A percentile compares a stretch with the other conserved stretches of the same genome.
These are phyloP conservation scores for Penicillium olsonii DNA, from an alignment of 2,329 filamentous ascomycete genomes.

Conservation along the genomic window DNA sequence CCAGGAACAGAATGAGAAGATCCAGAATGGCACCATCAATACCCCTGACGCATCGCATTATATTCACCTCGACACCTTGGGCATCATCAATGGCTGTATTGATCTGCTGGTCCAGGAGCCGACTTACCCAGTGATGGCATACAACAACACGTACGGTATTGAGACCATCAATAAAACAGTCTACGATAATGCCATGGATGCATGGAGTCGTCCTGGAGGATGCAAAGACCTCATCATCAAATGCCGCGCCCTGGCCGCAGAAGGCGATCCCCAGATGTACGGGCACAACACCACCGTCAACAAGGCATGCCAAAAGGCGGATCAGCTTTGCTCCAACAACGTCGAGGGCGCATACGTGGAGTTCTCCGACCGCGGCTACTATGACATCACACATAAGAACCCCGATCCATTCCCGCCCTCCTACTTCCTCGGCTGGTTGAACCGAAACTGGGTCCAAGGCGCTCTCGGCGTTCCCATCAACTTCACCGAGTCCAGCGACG, in stretches of 20 bases:
- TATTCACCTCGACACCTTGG: conserved; percentile 54
- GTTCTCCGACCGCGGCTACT: conserved; percentile 52
- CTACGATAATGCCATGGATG: conserved; percentile 49
- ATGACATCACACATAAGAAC: conserved; percentile 57
- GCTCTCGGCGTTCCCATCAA: conserved; percentile 63
- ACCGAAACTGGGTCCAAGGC: conserved; percentile 57
- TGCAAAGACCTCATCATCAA: conserved; percentile 56
- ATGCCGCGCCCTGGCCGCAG: conserved; percentile 51
- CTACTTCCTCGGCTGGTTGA: conserved; percentile 59
- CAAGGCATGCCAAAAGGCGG: conserved; percentile 46
- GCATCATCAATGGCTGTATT: conserved; percentile 60
- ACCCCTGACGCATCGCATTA: conserved; percentile 30
- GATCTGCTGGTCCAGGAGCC: conserved; percentile 53
- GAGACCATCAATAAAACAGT: conserved; percentile 51
- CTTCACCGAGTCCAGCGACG: conserved; percentile 50
- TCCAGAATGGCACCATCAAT: conserved; percentile 33
- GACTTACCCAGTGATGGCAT: conserved; percentile 54
- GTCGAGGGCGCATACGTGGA: conserved; percentile 49
- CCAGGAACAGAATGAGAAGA: conserved; percentile 45
- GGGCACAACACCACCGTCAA: conserved; percentile 51
- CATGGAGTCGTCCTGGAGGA: conserved; percentile 50
- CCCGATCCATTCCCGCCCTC: conserved; percentile 56
- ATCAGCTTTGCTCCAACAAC: conserved; percentile 47
- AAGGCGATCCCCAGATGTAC: conserved; percentile 53
- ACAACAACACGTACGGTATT: conserved; percentile 63